Conservation (phyloP, 371 early-diverging fungal genomes). For the Mucor mucedo region DNA sequence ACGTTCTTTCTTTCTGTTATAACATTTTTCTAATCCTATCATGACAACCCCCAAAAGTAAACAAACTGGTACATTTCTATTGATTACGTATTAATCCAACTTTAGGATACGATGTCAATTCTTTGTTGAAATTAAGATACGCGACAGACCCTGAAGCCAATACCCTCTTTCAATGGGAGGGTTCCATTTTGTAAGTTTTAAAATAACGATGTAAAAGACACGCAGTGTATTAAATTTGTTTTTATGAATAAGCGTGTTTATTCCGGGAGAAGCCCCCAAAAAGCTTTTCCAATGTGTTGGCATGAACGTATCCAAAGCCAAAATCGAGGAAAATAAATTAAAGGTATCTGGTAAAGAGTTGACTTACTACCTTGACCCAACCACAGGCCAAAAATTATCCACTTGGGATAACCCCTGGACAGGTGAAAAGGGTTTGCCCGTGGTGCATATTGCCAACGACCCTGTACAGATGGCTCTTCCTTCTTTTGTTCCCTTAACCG, state of each 20-base stretch:
- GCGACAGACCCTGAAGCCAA: slow-evolving; percentile 31
- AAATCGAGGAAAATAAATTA: slow-evolving; percentile 32
- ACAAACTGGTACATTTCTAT: neutral
- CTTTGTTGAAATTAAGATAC: slow-evolving; percentile 24
- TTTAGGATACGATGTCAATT: slow-evolving; percentile 9
- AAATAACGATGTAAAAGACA: neutral
- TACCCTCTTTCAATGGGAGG: slow-evolving; percentile 48
- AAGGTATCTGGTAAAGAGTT: slow-evolving; percentile 34
- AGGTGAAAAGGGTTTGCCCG: slow-evolving; percentile 35
- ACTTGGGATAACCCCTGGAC: slow-evolving; percentile 50
- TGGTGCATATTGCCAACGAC: slow-evolving; percentile 48
- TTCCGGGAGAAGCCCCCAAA: slow-evolving; percentile 43
- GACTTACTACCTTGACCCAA: slow-evolving; percentile 43
- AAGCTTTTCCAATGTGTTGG: slow-evolving; percentile 40
- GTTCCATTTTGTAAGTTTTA: slow-evolving; percentile 39
- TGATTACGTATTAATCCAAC: neutral
- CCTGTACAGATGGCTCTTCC: slow-evolving; percentile 49
- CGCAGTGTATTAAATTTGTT: neutral
- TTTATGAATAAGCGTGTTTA: slow-evolving; percentile 27
- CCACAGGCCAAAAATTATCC: slow-evolving; percentile 31
- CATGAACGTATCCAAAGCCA: slow-evolving; percentile 45
- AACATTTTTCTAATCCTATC: neutral
- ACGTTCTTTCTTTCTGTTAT: neutral
- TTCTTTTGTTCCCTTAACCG: slow-evolving; percentile 26
- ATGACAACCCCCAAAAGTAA: neutral